phyloP scores from a whole-genome alignment of 768 basidiomycete genomes.

The Xerocomellus amylosporus region DNA sequence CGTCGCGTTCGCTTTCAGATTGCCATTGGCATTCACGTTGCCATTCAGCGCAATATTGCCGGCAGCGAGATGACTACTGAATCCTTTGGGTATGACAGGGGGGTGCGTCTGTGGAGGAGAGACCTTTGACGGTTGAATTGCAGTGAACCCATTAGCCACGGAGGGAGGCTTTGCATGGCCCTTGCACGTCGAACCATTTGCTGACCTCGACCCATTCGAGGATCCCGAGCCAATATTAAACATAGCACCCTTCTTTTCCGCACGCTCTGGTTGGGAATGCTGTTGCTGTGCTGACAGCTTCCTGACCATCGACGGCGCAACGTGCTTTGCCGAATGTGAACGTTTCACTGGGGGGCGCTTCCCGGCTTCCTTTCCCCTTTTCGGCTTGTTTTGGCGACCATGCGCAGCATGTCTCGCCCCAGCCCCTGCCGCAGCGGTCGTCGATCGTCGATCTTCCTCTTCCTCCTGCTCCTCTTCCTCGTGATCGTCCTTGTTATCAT shows the following conservation, averaged over 20 bases:
- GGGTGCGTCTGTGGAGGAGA: conserved; percentile 13
- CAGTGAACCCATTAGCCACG: conserved; percentile 8
- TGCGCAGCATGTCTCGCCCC: conserved; percentile 9
- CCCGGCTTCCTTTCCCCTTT: conserved; percentile 34
- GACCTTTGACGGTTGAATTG: conserved; percentile 8
- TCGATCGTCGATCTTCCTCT: conserved; percentile 23
- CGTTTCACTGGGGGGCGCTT: conserved; percentile 28
- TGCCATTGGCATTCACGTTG: conserved; percentile 7
- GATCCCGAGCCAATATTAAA: conserved; percentile 64
- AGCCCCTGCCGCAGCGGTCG: conserved; percentile 8
- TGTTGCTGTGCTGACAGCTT: conserved; percentile 27
- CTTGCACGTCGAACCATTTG: conserved; percentile 23
- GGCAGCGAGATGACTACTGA: conserved; percentile 2
- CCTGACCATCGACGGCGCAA: conserved; percentile 28
- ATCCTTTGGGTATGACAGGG: conserved; percentile 19
- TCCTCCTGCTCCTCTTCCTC: conserved; percentile 7
- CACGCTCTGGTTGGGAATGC: conserved; percentile 15
- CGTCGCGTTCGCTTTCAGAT: conserved; percentile 13
- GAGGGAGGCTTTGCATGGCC: conserved; percentile 8
- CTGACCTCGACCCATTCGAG: conserved; percentile 43
- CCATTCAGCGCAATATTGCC: conserved; percentile 13
- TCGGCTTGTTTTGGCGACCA: conserved; percentile 23
- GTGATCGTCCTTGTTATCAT: conserved; percentile 16
- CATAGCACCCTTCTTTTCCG: conserved; percentile 31
- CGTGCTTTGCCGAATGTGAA: conserved; percentile 30